Conservation (phyloP, 805 yeast species). For the Candida montana region DNA sequence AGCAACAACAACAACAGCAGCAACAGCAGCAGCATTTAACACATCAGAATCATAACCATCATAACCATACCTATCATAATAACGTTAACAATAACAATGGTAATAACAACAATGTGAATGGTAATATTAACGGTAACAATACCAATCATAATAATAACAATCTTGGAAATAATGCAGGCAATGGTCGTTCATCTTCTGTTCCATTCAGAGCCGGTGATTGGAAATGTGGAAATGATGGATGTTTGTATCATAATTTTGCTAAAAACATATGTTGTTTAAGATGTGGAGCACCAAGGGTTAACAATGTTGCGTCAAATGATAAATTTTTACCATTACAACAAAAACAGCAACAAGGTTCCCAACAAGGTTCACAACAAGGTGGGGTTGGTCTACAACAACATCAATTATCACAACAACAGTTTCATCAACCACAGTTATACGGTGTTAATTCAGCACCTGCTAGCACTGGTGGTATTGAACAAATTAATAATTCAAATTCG, state of each 20-base stretch:
- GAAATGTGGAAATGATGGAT: constrained; percentile 78
- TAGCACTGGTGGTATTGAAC: neutral
- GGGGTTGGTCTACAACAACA: neutral
- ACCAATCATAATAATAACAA: constrained; percentile 20
- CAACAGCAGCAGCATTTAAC: constrained; percentile 3
- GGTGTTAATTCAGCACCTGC: neutral
- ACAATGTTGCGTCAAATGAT: neutral
- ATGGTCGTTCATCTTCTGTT: constrained; percentile 44
- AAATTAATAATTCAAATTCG: neutral
- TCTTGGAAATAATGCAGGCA: constrained; percentile 7
- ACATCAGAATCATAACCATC: constrained; percentile 4
- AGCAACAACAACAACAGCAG: constrained; percentile 3
- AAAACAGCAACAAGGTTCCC: constrained; percentile 1
- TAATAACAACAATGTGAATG: neutral
- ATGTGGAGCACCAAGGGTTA: constrained; percentile 70
- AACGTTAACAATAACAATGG: constrained; percentile 9
- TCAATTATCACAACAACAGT: constrained; percentile 6
- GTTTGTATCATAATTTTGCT: constrained; percentile 89
- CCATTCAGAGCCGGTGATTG: constrained; percentile 97
- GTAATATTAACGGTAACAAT: constrained; percentile 9
- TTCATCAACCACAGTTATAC: constrained; percentile 2
- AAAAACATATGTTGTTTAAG: constrained; percentile 81
- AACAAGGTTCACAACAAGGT: neutral
- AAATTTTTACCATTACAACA: constrained; percentile 7
- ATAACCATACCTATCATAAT: constrained; percentile 7